phyloP scores from a whole-genome alignment of 768 basidiomycete species.

The Mycena haematopus region DNA sequence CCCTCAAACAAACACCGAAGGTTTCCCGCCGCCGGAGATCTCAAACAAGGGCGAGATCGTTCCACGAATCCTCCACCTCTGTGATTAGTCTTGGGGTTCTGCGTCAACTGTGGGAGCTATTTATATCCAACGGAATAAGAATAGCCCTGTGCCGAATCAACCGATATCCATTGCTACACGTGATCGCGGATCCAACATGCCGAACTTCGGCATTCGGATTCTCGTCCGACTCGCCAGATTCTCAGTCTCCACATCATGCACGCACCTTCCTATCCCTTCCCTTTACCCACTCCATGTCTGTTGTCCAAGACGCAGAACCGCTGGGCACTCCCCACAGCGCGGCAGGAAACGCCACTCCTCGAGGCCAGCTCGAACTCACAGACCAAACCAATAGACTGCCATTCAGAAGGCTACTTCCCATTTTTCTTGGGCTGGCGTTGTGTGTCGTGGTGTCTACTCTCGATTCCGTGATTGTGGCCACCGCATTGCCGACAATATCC shows the following conservation, averaged over 20 bases:
- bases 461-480: conserved; percentile 78
- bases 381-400: conserved; percentile 83
- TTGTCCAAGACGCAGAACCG: neutral
- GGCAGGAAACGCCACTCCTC: conserved; percentile 20
- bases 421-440: conserved; percentile 65
- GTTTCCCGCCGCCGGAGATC: too few species aligned
- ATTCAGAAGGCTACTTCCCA: conserved; percentile 63
- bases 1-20: too few species aligned
- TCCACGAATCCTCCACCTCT: too few species aligned
- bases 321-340: conserved; percentile 1
- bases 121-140: neutral
- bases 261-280: neutral
- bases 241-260: conserved; percentile 4
- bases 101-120: neutral
- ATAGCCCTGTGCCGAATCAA: neutral
- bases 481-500: conserved; percentile 76
- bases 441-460: conserved; percentile 68
- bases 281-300: conserved; percentile 13
- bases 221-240: neutral
- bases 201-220: neutral
- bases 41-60: too few species aligned
- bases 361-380: conserved; percentile 46
- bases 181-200: conserved; percentile 6
- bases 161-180: conserved; percentile 1
- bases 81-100: too few species aligned